Base-by-base conservation (phyloP, 805 yeast genomes). In the Brettanomyces custersianus region DNA sequence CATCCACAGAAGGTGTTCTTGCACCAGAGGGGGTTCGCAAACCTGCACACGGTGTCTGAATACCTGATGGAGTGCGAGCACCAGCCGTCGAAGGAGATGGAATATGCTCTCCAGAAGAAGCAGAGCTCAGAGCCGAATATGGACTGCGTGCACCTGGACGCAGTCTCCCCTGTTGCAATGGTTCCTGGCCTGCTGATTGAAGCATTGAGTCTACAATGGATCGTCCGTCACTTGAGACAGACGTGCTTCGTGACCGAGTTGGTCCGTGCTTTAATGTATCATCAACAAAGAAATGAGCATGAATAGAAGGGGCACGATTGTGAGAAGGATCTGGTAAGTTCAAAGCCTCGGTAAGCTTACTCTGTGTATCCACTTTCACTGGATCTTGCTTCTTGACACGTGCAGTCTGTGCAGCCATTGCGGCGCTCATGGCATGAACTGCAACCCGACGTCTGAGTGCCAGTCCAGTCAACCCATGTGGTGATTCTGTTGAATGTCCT, bases 201-300 rank as follows among this genome's bases (percentile, higher is more conserved):
- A 20, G n/a, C 9, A 11, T 13, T 2, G 31, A 25, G 8, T 31
- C 12, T n/a, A 33, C 39, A 11, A 31, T 17, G 4, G 42, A 12
- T 18, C 6, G 18, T 18, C 12, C 18, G 26, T 55, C 60, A n/a
- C 41, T 40, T 11, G 59, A 51, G 4, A 48, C 47, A 5, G 62
- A 57, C 2, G 58, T 55, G 29, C 60, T 54, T 18, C 62, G 46
- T 1, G 59, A 54, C 33, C 68, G 50, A 7, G 55, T 53, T 12
- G 61, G 48, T 3, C 57, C 52, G 46, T 70, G 77, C 48, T 73
- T 78, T n/a, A 74, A 52, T 2, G 80, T 66, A 38, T 81, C 88
- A 41, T 77, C 82, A 8, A 75, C 77, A 45, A 69, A 71, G 52
- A 83, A 83, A 57, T 82, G 94, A 0, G 92, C 87, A 57, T 83